Conservation (phyloP, 768 basidiomycete genomes). For the Baorangia bicolor region DNA sequence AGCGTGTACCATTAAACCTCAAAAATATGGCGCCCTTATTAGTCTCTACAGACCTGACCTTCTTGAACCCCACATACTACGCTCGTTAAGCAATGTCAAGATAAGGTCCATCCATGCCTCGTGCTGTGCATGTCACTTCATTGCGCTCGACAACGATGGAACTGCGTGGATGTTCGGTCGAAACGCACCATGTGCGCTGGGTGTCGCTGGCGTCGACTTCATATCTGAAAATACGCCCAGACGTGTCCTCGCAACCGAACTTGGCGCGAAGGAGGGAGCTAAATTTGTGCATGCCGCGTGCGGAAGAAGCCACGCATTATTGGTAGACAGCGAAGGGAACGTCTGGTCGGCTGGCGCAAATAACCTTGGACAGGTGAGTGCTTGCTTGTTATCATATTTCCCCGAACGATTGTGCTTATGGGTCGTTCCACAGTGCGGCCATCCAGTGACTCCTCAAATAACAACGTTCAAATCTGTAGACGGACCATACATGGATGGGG, state of each 20-base stretch:
- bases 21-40: slow-evolving; percentile 4
- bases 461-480: slow-evolving; percentile 61
- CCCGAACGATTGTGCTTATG: not conserved
- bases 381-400: not conserved
- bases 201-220: slow-evolving; percentile 50
- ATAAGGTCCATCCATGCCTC: slow-evolving; percentile 71
- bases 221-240: slow-evolving; percentile 78
- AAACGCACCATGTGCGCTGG: slow-evolving; percentile 68
- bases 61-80: slow-evolving; percentile 83
- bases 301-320: slow-evolving; percentile 77
- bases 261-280: slow-evolving; percentile 57
- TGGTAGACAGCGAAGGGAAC: slow-evolving; percentile 78
- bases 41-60: slow-evolving; percentile 68
- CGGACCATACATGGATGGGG: slow-evolving; percentile 56
- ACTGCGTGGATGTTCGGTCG: slow-evolving; percentile 90
- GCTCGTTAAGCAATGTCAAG: slow-evolving; percentile 82
- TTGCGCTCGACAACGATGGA: slow-evolving; percentile 71
- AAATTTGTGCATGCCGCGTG: slow-evolving; percentile 81
- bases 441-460: slow-evolving; percentile 62
- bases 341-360: slow-evolving; percentile 88
- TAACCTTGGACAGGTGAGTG: slow-evolving; percentile 71
- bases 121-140: slow-evolving; percentile 73
- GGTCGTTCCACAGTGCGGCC: slow-evolving; percentile 59
- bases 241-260: slow-evolving; percentile 53
- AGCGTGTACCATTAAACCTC: slow-evolving; percentile 4